A percentile compares a stretch with the other conserved stretches of the same genome.
phyloP scores from a whole-genome alignment of 1,139 yeast genomes.

The Magnusiomyces sp. region DNA sequence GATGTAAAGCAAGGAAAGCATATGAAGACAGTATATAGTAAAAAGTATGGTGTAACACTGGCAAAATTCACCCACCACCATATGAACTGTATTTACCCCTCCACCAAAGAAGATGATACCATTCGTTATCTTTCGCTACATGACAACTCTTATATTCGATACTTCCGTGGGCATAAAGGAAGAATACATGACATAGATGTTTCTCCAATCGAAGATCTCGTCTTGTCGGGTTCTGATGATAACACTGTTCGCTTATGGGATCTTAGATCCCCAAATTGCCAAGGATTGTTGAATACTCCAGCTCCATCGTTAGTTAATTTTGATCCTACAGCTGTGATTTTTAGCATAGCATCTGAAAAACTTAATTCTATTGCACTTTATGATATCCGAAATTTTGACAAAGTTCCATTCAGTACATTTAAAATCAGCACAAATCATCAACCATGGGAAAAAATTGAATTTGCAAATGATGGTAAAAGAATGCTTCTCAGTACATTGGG shows the following conservation, averaged over 20 bases:
- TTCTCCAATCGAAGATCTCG: slow-evolving; percentile 60
- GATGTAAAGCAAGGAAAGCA: slow-evolving; percentile 61
- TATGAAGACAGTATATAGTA: slow-evolving; percentile 53
- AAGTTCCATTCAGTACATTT: slow-evolving; percentile 44
- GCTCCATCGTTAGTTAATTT: slow-evolving; percentile 54
- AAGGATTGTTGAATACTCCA: slow-evolving; percentile 47
- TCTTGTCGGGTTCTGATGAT: slow-evolving; percentile 66
- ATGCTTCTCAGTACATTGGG: slow-evolving; percentile 58
- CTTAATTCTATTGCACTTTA: slow-evolving; percentile 48
- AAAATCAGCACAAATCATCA: slow-evolving; percentile 29
- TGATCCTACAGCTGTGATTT: slow-evolving; percentile 77
- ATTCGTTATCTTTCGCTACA: slow-evolving; percentile 63
- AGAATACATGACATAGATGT: slow-evolving; percentile 66
- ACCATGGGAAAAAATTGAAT: slow-evolving; percentile 63
- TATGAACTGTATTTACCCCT: slow-evolving; percentile 69
- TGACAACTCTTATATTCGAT: slow-evolving; percentile 72
- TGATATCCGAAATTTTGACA: slow-evolving; percentile 49
- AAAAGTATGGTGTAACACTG: slow-evolving; percentile 85
- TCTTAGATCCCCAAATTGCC: slow-evolving; percentile 41
- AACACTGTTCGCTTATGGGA: slow-evolving; percentile 86
- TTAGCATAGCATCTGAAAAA: slow-evolving; percentile 56
- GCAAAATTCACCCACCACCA: slow-evolving; percentile 79
- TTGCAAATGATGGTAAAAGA: slow-evolving; percentile 72
- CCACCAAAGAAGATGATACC: slow-evolving; percentile 60
- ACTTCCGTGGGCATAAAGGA: slow-evolving; percentile 78